Conservation (phyloP, 192 early-diverging fungal genomes). For the Funneliformis mosseae region DNA sequence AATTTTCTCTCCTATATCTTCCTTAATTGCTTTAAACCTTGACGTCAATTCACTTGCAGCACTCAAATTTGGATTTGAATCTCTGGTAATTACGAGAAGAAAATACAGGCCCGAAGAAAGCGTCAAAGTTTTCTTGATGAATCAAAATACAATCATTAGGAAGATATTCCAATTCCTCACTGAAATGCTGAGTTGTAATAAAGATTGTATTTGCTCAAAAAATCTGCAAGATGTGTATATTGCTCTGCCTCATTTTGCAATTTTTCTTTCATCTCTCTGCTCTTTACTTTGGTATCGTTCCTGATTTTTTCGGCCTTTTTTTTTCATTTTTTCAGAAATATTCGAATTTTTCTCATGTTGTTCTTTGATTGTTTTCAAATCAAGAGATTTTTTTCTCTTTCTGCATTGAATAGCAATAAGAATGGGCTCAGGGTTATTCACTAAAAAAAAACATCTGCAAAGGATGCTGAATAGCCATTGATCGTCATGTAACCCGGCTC, state of each 20-base stretch:
- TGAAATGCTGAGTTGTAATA: not conserved
- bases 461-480: not conserved
- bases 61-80: slow-evolving; percentile 13
- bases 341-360: not conserved
- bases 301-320: too few species aligned
- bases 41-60: not conserved
- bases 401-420: not conserved
- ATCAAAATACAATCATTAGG: slow-evolving; percentile 6
- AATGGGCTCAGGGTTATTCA: not conserved
- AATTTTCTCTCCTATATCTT: too few species aligned
- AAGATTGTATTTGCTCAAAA: not conserved
- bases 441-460: not conserved
- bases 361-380: not conserved
- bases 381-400: not conserved
- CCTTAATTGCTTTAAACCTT: not conserved
- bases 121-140: not conserved
- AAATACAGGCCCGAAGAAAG: not conserved
- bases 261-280: too few species aligned
- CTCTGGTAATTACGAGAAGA: not conserved
- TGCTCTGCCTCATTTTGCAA: too few species aligned
- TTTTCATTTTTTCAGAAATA: too few species aligned
- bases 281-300: too few species aligned
- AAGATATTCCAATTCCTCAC: not conserved
- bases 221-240: too few species aligned
- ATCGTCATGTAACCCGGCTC: not conserved